Base-by-base conservation (phyloP, 2,329 filamentous ascomycete genomes). In the Fusarium denticulatum region DNA sequence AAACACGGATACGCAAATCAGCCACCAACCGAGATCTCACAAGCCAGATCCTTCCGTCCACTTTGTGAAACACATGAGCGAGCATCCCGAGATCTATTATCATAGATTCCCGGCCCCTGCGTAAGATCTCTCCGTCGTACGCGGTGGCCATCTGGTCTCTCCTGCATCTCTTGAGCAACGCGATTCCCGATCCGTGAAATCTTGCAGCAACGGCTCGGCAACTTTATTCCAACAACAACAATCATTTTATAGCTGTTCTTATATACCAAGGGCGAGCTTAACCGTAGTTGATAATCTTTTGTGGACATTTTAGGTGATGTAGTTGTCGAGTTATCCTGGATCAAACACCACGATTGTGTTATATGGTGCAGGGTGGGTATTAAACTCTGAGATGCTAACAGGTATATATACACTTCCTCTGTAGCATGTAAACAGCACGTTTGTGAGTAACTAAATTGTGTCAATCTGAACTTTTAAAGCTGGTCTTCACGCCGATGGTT, bases 161-260 rank as follows among this genome's bases (percentile, higher is more conserved):
- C 60, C 53, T 60, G 56, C 59, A 56, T 49, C 28, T 37, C 22
- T 63, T 55, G 53, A 64, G 57, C 47, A 67, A 73, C 57, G 53
- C 60, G 56, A 69, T 77, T 64, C 73, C 69, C 65, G 61, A 71
- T 71, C 62, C 45, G 60, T 72, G 67, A 77, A 70, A 52, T 68
- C 60, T 66, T 74, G 72, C 72, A 76, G 67, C 61, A 67, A 67
- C 50, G 53, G 47, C 66, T 66, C 61, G 57, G 43, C 55, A 75
- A 74, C 73, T 73, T 60, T 76, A 72, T 58, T 74, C 69, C 36
- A 61, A 77, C 71, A 53, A 58, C 63, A 49, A 53, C 47, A 12
- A 34, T 3, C 42, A 22, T 14, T 39, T 22, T 14, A 36, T 16
- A n/a, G 37, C 24, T 28, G n/a, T 12, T n/a, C 6, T 37, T 6